These are phyloP conservation scores for Talaromyces sp. DNA, from an alignment of 2,329 filamentous ascomycete genomes.

Conservation along the genomic window DNA sequence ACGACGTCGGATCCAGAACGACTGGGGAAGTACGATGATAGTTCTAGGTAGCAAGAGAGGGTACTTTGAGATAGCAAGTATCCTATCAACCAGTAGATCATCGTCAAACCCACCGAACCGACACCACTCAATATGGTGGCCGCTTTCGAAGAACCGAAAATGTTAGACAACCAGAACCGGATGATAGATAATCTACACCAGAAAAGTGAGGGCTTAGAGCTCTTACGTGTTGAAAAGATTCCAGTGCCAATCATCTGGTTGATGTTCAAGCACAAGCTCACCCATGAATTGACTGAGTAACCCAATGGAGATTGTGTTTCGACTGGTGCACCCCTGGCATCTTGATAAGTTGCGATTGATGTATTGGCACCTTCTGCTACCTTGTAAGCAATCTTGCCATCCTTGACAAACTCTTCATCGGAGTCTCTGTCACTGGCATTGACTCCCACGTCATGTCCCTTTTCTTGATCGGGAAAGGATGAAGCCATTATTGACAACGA, in stretches of 20 bases:
- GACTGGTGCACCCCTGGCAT: constrained; percentile 60
- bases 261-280: constrained; percentile 59
- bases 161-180: neutral
- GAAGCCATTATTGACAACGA: neutral
- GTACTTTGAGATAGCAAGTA: constrained; percentile 56
- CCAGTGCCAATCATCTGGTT: constrained; percentile 63
- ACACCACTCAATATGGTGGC: constrained; percentile 56
- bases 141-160: constrained; percentile 39
- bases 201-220: neutral
- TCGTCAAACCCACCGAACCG: constrained; percentile 59
- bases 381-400: constrained; percentile 16
- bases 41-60: constrained; percentile 60
- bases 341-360: constrained; percentile 39
- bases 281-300: constrained; percentile 54
- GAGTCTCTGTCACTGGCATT: neutral
- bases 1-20: constrained; percentile 64
- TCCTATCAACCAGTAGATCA: constrained; percentile 64
- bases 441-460: constrained; percentile 4
- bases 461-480: constrained; percentile 14
- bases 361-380: constrained; percentile 17
- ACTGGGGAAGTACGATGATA: constrained; percentile 62
- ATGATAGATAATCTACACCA: too few relatives aligned
- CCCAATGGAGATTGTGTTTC: constrained; percentile 58
- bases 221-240: constrained; percentile 61
- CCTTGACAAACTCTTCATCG: constrained; percentile 11